Evolutionary conservation across 805 yeast species (phyloP).

Genomic region (Lipomyces sp.): DNA sequence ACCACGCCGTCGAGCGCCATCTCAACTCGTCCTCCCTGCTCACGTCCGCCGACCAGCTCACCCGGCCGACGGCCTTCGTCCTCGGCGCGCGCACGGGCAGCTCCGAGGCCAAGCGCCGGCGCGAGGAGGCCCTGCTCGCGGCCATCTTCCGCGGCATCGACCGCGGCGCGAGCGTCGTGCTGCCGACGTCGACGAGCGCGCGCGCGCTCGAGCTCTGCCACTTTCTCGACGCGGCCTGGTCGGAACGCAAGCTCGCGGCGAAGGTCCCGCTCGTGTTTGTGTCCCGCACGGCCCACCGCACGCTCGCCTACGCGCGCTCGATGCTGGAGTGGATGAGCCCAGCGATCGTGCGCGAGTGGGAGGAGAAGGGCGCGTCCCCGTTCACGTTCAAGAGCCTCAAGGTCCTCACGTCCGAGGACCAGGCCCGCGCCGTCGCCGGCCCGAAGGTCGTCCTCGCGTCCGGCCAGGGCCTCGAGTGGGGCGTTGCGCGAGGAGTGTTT

Average conservation of each 20-base stretch:
- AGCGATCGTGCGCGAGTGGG: constrained; percentile 82
- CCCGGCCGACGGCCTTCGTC: constrained; percentile 78
- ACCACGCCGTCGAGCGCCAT: constrained; percentile 85
- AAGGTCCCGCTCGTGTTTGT: constrained; percentile 64
- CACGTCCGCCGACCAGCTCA: constrained; percentile 55
- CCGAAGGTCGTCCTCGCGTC: constrained; percentile 74
- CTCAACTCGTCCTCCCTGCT: constrained; percentile 65
- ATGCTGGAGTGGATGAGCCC: constrained; percentile 96
- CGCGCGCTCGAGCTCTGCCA: constrained; percentile 77
- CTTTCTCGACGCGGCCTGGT: constrained; percentile 64
- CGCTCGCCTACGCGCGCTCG: constrained; percentile 75
- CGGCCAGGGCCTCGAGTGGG: constrained; percentile 61
- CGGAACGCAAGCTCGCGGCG: constrained; percentile 38
- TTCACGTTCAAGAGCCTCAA: constrained; percentile 69
- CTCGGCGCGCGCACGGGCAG: constrained; percentile 58
- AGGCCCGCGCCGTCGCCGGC: constrained; percentile 29
- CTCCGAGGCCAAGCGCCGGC: constrained; percentile 54
- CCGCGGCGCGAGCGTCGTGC: constrained; percentile 69
- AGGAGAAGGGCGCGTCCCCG: constrained; percentile 65
- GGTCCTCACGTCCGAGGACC: constrained; percentile 57
- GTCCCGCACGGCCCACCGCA: constrained; percentile 76
- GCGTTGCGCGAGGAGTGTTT: constrained; percentile 48
- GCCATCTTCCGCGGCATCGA: constrained; percentile 16
- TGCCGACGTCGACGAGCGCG: constrained; percentile 80
- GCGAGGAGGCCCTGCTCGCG: constrained; percentile 58